Percentiles rank a stretch among this genome's conserved stretches.
Conservation (phyloP, 140 eudicot genomes). For the Erigeron philadelphicus region DNA sequence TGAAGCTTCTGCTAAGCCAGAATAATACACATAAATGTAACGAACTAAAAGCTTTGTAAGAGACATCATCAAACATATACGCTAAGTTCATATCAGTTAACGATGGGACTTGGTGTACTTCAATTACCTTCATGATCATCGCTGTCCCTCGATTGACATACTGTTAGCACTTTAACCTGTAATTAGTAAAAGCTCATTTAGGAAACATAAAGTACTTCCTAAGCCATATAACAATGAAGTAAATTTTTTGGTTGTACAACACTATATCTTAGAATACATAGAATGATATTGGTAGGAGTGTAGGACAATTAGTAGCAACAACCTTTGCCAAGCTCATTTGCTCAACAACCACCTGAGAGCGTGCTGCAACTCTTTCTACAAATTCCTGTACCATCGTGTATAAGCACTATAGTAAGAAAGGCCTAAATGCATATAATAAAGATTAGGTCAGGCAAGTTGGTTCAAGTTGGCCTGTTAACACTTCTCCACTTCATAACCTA, state of each 20-base stretch:
- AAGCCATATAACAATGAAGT: background rate
- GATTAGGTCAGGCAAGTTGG: background rate
- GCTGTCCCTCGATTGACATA: conserved; percentile 60
- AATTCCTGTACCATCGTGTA: conserved; percentile 59
- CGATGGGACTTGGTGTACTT: background rate
- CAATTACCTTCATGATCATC: conserved; percentile 59
- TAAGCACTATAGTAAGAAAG: conserved; percentile 6
- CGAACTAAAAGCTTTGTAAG: background rate
- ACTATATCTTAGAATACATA: background rate
- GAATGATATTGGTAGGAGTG: background rate
- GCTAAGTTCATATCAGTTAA: conserved; percentile 3
- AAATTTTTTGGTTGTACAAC: background rate
- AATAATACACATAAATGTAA: conserved; percentile 17
- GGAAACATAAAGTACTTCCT: background rate
- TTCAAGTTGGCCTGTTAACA: background rate
- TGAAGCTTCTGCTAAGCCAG: conserved; percentile 40
- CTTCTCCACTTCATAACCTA: background rate
- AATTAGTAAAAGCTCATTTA: conserved; percentile 7
- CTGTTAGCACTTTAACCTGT: conserved; percentile 72
- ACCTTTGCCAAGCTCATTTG: conserved; percentile 51
- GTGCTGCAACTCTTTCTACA: conserved; percentile 56
- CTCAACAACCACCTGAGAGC: conserved; percentile 53
- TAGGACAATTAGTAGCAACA: conserved; percentile 20
- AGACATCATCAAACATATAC: background rate
- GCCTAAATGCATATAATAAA: conserved; percentile 5